phyloP scores from a whole-genome alignment of 225 moss, liverwort and hornwort genomes.

The Climacium dendroides region DNA sequence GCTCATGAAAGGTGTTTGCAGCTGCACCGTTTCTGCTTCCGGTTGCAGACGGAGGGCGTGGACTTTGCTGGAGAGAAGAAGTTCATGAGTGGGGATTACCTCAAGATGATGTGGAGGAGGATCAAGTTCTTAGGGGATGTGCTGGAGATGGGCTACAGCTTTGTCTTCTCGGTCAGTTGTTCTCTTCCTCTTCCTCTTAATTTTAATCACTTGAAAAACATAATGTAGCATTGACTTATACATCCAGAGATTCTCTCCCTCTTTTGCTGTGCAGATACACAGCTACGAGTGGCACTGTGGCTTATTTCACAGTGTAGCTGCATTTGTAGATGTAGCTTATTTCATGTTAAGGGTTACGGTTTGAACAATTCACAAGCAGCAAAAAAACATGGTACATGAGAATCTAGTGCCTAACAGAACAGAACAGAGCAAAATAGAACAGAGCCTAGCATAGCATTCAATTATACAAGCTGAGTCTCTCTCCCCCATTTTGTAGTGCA shows the following conservation, averaged over 20 bases:
- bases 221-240: neutral
- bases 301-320: neutral
- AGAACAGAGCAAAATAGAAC: neutral
- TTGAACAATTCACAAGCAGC: neutral
- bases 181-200: neutral
- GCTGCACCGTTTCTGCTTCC: slow-evolving; percentile 66
- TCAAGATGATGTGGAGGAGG: slow-evolving; percentile 96
- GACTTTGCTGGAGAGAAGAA: slow-evolving; percentile 73
- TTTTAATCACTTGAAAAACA: neutral
- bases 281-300: neutral
- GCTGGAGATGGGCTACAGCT: slow-evolving; percentile 69
- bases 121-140: slow-evolving; percentile 54
- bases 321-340: neutral
- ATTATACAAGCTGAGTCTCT: too few species aligned
- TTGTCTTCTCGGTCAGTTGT: slow-evolving; percentile 67
- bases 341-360: neutral
- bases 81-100: slow-evolving; percentile 72
- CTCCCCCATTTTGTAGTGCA: too few species aligned
- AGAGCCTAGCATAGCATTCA: too few species aligned
- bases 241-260: neutral
- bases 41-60: slow-evolving; percentile 54
- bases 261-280: neutral
- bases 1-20: slow-evolving; percentile 62
- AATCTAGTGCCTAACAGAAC: neutral
- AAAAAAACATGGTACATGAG: neutral